Percentiles rank a stretch among this genome's conserved stretches.
These are phyloP conservation scores for Durotheca rogersii DNA, from an alignment of 495 filamentous ascomycete genomes.

Conservation along the genomic window DNA sequence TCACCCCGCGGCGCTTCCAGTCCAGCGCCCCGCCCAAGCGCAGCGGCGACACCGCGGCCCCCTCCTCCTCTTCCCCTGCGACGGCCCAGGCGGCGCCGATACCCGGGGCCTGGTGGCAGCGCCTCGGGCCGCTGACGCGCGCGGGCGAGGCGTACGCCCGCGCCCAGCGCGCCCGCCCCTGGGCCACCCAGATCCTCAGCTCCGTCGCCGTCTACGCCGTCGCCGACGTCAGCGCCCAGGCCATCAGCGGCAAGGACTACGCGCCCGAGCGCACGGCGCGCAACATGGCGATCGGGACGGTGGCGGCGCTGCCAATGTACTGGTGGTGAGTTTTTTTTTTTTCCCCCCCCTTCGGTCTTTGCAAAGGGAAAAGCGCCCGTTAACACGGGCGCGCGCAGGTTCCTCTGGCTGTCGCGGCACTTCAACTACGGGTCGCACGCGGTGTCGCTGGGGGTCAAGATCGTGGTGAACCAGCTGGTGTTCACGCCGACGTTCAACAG, in stretches of 20 bases:
- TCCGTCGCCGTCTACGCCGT: constrained; percentile 75
- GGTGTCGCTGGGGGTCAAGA: constrained; percentile 70
- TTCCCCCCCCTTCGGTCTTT: neutral
- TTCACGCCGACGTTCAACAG: constrained; percentile 88
- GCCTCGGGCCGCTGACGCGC: constrained; percentile 58
- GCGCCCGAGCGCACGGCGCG: constrained; percentile 68
- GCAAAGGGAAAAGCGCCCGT: too few relatives aligned
- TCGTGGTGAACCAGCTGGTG: constrained; percentile 74
- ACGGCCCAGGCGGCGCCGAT: too few relatives aligned
- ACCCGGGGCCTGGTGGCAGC: constrained; percentile 50
- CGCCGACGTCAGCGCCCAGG: constrained; percentile 80
- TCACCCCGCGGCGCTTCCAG: constrained; percentile 21
- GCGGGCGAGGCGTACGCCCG: constrained; percentile 70
- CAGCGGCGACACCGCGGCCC: neutral
- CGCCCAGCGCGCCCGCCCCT: constrained; percentile 68
- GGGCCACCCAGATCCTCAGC: constrained; percentile 72
- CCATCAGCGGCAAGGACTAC: constrained; percentile 59
- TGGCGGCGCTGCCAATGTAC: constrained; percentile 74
- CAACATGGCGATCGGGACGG: constrained; percentile 69
- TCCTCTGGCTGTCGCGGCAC: constrained; percentile 72
- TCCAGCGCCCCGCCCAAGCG: constrained; percentile 10
- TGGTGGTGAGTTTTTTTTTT: constrained; percentile 59
- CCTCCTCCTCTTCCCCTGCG: neutral
- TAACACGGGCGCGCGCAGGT: constrained; percentile 57
- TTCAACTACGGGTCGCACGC: constrained; percentile 79